Evolutionary conservation across 148 eudicot genomes (phyloP), one percentile per base, ranked within the genome.

Genomic region (Chenopodium quinoa): DNA sequence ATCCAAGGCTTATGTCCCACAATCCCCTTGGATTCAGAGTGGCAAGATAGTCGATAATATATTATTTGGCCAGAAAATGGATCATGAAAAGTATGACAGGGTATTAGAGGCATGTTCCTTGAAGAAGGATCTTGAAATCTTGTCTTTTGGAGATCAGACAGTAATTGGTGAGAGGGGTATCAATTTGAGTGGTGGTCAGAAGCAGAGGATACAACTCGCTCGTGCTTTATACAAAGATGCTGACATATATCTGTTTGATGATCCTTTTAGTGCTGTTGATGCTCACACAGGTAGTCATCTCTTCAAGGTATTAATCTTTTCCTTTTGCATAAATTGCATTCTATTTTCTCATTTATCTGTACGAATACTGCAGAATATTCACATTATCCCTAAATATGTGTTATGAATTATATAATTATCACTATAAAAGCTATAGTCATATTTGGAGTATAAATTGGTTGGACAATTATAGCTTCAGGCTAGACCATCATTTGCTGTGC

Each of bases 1-100:
- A 31, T 78, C 89, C 17, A 88, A 84, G 73, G 90, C 90, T 9
- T 90, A 86, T 85, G 90, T 90, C 70, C 80, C 92, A n/a, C 90
- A 86, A 40, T 88, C 88, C 2, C 83, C 88, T 19, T 88, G 90
- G 90, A 88, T 86, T 63, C 92, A 88, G 73, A 90, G 92, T 64
- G 92, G 90, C 3, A 90, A 87, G 79, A 90, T 90, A 66, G 89
- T 83, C 56, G 89, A 90, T 78, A 90, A 90, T 76, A 83, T 90
- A 67, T 46, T 90, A 13, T 90, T 90, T 82, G 92, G 92, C 4
- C 77, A 54, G 75, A 80, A 83, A 32, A 88, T 86, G 90, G 87
- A 90, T 50, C 44, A 44, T 25, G 84, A 58, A 20, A 86, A 29
- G 48, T 88, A 88, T n/a, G 82, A 88, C 9, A 81, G 58, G 54